These are phyloP conservation scores for Solanum phureja DNA, from an alignment of 257 asterid species.

Conservation along the genomic window DNA sequence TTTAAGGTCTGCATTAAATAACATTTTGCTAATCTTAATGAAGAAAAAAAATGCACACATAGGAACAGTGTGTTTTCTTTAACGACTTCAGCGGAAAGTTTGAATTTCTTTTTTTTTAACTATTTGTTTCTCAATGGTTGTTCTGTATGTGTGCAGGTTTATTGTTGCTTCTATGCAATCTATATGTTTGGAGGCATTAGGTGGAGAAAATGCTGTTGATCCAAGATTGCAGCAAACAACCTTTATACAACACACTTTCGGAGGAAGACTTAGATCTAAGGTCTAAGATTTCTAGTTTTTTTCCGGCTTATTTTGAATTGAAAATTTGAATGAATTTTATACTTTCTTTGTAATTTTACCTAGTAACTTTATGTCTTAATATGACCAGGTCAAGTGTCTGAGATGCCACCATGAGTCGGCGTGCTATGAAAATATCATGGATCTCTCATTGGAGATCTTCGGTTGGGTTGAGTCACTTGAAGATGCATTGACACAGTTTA, in stretches of 20 bases:
- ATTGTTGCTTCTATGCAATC: conserved; percentile 92
- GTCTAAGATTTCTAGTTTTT: conserved; percentile 17
- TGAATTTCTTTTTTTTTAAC: background rate
- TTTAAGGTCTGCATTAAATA: conserved; percentile 36
- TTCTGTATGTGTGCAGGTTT: conserved; percentile 32
- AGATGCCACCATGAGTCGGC: conserved; percentile 67
- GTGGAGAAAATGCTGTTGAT: conserved; percentile 65
- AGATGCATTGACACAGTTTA: conserved; percentile 79
- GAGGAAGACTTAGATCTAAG: conserved; percentile 83
- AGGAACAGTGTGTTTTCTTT: background rate
- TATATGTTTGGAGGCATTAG: conserved; percentile 65
- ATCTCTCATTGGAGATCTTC: conserved; percentile 71
- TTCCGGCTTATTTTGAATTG: background rate
- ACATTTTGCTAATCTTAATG: background rate
- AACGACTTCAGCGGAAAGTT: background rate
- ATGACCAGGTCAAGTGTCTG: conserved; percentile 65
- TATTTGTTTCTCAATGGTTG: background rate
- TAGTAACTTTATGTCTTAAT: background rate
- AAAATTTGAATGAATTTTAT: background rate
- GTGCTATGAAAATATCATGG: conserved; percentile 72
- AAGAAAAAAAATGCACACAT: background rate
- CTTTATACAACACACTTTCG: conserved; percentile 67
- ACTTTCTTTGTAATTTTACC: background rate
- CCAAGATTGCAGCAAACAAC: conserved; percentile 79
- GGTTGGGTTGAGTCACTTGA: conserved; percentile 77